Percentiles rank a stretch among this genome's conserved stretches.
Conservation (phyloP, 108 stramenopile genomes). For the Pseudonitzschia pungens region DNA sequence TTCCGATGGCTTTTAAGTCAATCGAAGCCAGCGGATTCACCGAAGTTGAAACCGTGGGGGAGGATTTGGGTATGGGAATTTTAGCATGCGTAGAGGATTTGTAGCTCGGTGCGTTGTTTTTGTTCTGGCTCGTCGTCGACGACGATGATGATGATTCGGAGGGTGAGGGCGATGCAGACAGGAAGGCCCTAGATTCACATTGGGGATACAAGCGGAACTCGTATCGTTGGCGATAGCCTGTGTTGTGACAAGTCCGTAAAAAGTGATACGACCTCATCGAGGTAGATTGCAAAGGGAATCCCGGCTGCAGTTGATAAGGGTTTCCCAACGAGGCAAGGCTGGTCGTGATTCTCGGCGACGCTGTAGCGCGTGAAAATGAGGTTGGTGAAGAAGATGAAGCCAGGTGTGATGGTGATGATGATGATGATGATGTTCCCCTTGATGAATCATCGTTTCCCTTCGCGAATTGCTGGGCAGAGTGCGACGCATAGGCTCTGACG, state of each 20-base stretch:
- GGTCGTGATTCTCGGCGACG: no score
- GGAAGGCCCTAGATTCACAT: neutral
- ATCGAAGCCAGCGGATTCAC: slow-evolving; percentile 16
- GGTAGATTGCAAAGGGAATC: neutral
- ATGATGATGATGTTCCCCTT: no score
- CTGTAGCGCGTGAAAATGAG: no score
- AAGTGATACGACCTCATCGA: neutral
- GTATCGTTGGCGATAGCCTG: neutral
- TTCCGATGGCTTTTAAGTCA: slow-evolving; percentile 25
- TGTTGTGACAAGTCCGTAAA: neutral
- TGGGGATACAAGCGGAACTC: neutral
- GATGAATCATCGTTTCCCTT: no score
- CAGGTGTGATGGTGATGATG: no score
- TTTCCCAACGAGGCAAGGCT: no score
- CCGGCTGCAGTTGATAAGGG: neutral
- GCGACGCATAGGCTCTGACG: no score
- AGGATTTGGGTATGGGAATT: slow-evolving; percentile 44
- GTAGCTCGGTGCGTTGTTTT: neutral
- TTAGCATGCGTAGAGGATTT: slow-evolving; percentile 28
- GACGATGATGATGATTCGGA: neutral
- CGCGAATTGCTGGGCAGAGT: no score
- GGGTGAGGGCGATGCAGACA: neutral
- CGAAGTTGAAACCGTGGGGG: slow-evolving; percentile 6
- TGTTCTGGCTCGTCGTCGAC: neutral
- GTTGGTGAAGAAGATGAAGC: no score